Base-by-base conservation (phyloP, 352 stramenopile genomes). In the Pythium brassicae region DNA sequence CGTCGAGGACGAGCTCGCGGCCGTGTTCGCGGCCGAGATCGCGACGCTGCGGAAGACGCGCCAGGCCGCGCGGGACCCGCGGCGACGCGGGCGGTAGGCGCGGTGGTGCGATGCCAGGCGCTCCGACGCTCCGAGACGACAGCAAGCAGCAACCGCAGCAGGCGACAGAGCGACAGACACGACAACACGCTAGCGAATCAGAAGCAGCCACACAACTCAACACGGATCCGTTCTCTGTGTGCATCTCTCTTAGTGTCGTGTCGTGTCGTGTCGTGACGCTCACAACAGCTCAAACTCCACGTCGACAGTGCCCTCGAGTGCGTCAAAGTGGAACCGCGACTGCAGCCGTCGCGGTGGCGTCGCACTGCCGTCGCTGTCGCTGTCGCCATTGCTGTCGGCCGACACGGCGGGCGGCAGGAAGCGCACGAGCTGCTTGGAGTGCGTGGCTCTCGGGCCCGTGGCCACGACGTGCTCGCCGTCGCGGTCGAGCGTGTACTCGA, bases 341-440 rank as follows among this genome's bases (percentile, higher is more conserved):
- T 63, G 62, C 20, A 72, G 29, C 8, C 9, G 20, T 34, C 47
- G 50, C 15, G 14, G 10, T 17, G 34, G n/a, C n/a, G n/a, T n/a
- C n/a, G n/a, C n/a, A n/a, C 12, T 40, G 34, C 34, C 12, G 34
- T 15, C 3, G 5, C 34, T 40, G 34, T 15, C 12, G 34, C 6
- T 15, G n/a, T n/a, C n/a, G n/a, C n/a, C n/a, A n/a, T n/a, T n/a
- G n/a, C n/a, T n/a, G n/a, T n/a, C n/a, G n/a, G n/a, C n/a, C n/a
- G n/a, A n/a, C n/a, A n/a, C n/a, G n/a, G n/a, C n/a, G n/a, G 69
- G 65, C 9, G 63, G 60, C 10, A 92, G 59, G 59, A 92, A 92
- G 15, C 82, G 77, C 19, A 92, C 74, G 25, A 87, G 69, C 62
- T 92, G 82, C 71, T 92, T 92, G n/a, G 77, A 67, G 51, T 88